phyloP scores from a whole-genome alignment of 1,284 basidiomycete species.

The Sphaerobolus stellatus region DNA sequence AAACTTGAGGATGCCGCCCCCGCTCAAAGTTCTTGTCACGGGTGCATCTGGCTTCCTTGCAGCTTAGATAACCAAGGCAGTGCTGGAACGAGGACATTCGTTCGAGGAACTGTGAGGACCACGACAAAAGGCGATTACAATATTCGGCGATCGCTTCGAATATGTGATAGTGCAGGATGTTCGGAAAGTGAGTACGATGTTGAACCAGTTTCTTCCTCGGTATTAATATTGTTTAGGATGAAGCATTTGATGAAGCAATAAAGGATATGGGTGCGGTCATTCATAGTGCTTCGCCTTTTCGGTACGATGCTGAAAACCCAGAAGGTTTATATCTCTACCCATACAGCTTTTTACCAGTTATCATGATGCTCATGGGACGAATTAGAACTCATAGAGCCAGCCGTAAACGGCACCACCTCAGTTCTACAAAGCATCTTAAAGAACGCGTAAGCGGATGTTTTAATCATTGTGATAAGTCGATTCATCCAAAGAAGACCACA shows the following conservation, averaged over 20 bases:
- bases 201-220: background rate
- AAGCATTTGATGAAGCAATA: slow-evolving; percentile 69
- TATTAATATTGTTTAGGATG: slow-evolving; percentile 39
- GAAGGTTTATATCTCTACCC: slow-evolving; percentile 30
- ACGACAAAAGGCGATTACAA: slow-evolving; percentile 39
- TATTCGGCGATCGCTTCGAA: slow-evolving; percentile 36
- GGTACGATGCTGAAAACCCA: slow-evolving; percentile 37
- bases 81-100: slow-evolving; percentile 49
- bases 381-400: slow-evolving; percentile 64
- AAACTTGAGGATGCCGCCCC: too few species aligned
- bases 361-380: too few species aligned
- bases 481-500: slow-evolving; percentile 32
- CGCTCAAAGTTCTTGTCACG: slow-evolving; percentile 33
- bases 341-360: background rate
- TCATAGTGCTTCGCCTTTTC: slow-evolving; percentile 56
- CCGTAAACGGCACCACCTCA: slow-evolving; percentile 60
- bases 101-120: slow-evolving; percentile 50
- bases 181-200: slow-evolving; percentile 31
- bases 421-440: slow-evolving; percentile 55
- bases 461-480: slow-evolving; percentile 3
- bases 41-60: slow-evolving; percentile 46
- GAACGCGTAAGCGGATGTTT: slow-evolving; percentile 49
- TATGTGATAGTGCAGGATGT: slow-evolving; percentile 49
- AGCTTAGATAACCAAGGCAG: slow-evolving; percentile 37
- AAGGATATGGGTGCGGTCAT: slow-evolving; percentile 62